phyloP scores from a whole-genome alignment of 2,329 filamentous ascomycete genomes.

The Ramularia endophylla region DNA sequence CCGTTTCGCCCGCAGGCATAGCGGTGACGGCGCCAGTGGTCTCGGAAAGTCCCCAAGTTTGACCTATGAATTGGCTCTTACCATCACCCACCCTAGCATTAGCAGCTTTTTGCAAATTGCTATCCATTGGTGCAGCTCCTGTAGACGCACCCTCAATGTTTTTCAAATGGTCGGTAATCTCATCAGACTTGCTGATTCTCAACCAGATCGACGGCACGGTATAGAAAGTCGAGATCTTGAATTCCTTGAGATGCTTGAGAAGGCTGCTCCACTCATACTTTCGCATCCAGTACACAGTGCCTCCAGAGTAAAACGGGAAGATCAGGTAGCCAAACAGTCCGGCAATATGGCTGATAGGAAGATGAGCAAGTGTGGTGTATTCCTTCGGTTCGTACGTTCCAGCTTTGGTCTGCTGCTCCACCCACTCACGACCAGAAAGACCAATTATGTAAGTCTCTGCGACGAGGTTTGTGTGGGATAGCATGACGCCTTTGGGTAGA shows the following conservation, averaged over 20 bases:
- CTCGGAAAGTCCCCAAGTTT: constrained; percentile 34
- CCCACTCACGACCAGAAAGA: constrained; percentile 21
- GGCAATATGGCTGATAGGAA: constrained; percentile 93
- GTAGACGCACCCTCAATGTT: constrained; percentile 32
- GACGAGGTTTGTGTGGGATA: constrained; percentile 26
- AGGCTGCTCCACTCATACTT: constrained; percentile 33
- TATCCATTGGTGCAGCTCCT: constrained; percentile 35
- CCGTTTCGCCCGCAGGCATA: constrained; percentile 32
- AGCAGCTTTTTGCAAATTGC: constrained; percentile 35
- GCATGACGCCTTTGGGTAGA: constrained; percentile 37
- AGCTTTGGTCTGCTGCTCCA: constrained; percentile 17
- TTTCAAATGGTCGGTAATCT: constrained; percentile 30
- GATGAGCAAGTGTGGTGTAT: constrained; percentile 49
- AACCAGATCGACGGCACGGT: constrained; percentile 36
- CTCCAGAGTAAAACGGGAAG: constrained; percentile 29
- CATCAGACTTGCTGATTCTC: constrained; percentile 33
- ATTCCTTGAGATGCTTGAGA: constrained; percentile 30
- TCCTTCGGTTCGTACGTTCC: constrained; percentile 21
- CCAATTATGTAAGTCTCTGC: constrained; percentile 22
- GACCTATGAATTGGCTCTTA: constrained; percentile 31
- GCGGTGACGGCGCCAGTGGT: constrained; percentile 32
- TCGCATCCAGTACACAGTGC: constrained; percentile 36
- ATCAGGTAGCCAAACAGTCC: constrained; percentile 44
- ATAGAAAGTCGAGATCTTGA: constrained; percentile 36
- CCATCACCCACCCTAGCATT: constrained; percentile 24